These are phyloP conservation scores for Mortierella sp. DNA, from an alignment of 371 early-diverging fungal species.

Conservation along the genomic window DNA sequence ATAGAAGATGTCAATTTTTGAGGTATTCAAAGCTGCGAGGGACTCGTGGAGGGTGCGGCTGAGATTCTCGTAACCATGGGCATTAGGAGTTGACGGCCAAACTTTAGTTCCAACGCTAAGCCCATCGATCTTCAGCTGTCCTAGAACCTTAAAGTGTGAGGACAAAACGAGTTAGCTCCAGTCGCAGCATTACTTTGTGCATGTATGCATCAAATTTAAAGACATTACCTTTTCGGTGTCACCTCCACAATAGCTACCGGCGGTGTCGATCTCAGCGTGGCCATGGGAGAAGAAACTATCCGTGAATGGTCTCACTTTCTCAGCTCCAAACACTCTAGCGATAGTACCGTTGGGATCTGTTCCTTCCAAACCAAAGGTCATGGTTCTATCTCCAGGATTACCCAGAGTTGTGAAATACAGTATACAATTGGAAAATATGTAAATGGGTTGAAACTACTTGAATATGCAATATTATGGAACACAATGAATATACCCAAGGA, in stretches of 20 bases:
- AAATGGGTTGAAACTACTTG: neutral
- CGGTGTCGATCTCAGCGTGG: slow-evolving; percentile 25
- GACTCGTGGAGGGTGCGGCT: slow-evolving; percentile 56
- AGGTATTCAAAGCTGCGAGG: slow-evolving; percentile 48
- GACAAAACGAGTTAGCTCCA: neutral
- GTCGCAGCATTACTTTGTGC: neutral
- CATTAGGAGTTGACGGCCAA: slow-evolving; percentile 61
- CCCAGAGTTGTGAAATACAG: neutral
- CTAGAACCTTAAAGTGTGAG: slow-evolving; percentile 16
- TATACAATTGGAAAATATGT: neutral
- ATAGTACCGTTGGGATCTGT: neutral
- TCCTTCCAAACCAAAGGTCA: slow-evolving; percentile 32
- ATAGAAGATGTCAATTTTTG: slow-evolving; percentile 64
- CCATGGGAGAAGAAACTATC: slow-evolving; percentile 19
- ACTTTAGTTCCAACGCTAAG: too few relatives aligned
- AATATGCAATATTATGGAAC: neutral
- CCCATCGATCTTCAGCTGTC: slow-evolving; percentile 18
- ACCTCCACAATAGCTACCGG: slow-evolving; percentile 16
- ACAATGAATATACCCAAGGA: slow-evolving; percentile 18
- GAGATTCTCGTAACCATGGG: slow-evolving; percentile 64
- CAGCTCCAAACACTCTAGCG: slow-evolving; percentile 11
- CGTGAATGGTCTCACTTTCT: slow-evolving; percentile 16
- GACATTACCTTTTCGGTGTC: slow-evolving; percentile 25
- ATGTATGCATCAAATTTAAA: neutral
- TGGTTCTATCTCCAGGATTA: slow-evolving; percentile 11